Evolutionary conservation across 2,329 filamentous ascomycete species (phyloP), one percentile per base, ranked within the genome.

Genomic region (Acarospora socialis): DNA sequence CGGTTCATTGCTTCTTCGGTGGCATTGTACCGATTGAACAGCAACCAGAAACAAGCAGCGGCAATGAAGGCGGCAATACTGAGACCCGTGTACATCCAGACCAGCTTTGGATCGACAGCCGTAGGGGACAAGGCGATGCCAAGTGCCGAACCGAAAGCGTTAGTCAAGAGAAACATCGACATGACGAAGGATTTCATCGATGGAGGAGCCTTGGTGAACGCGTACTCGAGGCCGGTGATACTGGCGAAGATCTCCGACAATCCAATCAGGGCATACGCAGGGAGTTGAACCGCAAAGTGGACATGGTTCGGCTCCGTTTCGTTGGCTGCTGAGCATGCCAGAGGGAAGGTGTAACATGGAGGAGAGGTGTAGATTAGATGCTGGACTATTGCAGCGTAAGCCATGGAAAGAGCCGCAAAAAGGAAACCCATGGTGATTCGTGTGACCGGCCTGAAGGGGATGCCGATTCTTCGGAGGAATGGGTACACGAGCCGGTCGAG

Each of bases 401-500:
- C 54, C 63, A 70, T 69, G 33, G 58, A 57, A 8, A 52, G 26
- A 3, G 56, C 55, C 17, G 61, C 63, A 20, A 65, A 49, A 12
- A 61, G 32, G 51, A 70, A 70, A 5, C 65, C 65, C 3, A 58
- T 44, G 0, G 61, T 54, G 34, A 70, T 70, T 17, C 66, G 63
- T 46, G 65, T 64, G 34, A 70, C 54, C 7, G 66, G 65, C 0
- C 63, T 66, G 46, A 70, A 67, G 17, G 56, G 51, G 47, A 70
- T 54, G 5, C 54, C 52, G 16, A 52, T 42, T 20, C 58, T 59
- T 32, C 63, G 61, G 10, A 70, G 65, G 12, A 63, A 49, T 0
- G 80, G 81, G 54, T 83, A 86, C 36, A 86, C 44, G 21, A 74
- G n/a, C 17, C 61, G 63, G 48, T 86, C 79, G 41, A 74, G 67